Evolutionary conservation across 495 filamentous ascomycete genomes (phyloP), one percentile per base, ranked within the genome.

Genomic region (Xylaria longipes): DNA sequence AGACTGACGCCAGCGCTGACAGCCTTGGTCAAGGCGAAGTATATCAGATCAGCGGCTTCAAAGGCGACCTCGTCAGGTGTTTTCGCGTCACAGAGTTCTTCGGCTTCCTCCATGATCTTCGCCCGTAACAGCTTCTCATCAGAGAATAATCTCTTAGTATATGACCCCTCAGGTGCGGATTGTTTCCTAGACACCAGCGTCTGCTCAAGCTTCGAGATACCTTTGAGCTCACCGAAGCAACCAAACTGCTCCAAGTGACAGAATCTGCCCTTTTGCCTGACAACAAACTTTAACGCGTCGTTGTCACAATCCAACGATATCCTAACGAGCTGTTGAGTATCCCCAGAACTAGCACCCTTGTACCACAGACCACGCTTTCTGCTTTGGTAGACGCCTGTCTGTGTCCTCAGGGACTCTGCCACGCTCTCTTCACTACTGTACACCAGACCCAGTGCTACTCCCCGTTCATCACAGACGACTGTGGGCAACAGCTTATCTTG

Each of bases 21-120:
- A 69, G 94, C 97, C 80, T 93, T 96, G 8, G 96, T 93, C 31
- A 99, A 80, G 11, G 97, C 93, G 83, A 99, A 99, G 84, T 98
- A 99, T 29, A 99, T 88, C 65, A 99, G 84, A 78, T 99, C 96
- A 17, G 95, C 96, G 3, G 96, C 94, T 81, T 99, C 96, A 64
- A 96, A 96, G 17, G 96, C 92, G 58, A 98, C 86, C 25, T 98
- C 93, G 65, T 94, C 85, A 65, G 93, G 93, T 14, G 89, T 90
- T 46, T 86, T 87, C 17, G 96, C 96, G 62, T 93, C 87, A 83
- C 96, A 98, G 37, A 99, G 84, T 82, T 99, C 96, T 71, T 94
- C 91, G 3, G 96, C 96, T 79, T 99, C 96, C 81, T 99, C 96
- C 91, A 97, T 96, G 52, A 99, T 97, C 86, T 99, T 99, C 3